Evolutionary conservation across 1,284 basidiomycete genomes (phyloP).

Genomic region (Malassezia furfur): DNA sequence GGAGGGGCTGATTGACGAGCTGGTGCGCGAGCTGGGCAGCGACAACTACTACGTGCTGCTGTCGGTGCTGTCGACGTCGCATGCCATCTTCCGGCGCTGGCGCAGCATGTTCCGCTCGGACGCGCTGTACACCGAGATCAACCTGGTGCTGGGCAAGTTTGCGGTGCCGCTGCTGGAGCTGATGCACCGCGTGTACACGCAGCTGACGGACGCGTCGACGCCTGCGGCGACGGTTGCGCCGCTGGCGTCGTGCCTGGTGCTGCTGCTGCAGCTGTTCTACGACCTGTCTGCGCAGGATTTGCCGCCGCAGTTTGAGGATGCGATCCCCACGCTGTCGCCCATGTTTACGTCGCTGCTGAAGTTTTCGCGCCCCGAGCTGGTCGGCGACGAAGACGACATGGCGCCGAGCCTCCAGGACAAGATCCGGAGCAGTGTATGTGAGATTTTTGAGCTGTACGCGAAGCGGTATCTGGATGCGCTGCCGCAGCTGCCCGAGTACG

Average conservation of each 20-base stretch:
- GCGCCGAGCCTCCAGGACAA: conserved; percentile 72
- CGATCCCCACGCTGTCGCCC: conserved; percentile 53
- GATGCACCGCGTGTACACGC: conserved; percentile 28
- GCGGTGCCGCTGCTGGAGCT: conserved; percentile 68
- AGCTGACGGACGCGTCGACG: conserved; percentile 47
- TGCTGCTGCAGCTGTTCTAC: conserved; percentile 80
- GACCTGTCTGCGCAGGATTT: conserved; percentile 92
- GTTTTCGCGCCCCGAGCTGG: conserved; percentile 34
- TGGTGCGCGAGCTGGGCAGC: conserved; percentile 60
- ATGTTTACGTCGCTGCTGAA: conserved; percentile 35
- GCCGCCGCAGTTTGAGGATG: conserved; percentile 86
- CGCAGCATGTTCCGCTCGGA: conserved; percentile 80
- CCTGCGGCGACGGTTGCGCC: conserved; percentile 45
- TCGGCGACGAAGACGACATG: conserved; percentile 60
- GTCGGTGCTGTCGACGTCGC: conserved; percentile 82
- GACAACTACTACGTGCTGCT: conserved; percentile 75
- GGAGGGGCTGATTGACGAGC: conserved; percentile 36
- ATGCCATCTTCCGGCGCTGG: conserved; percentile 91
- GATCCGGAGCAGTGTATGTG: conserved; percentile 79
- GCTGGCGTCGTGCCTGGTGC: conserved; percentile 48
- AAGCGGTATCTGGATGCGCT: conserved; percentile 85
- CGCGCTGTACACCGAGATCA: conserved; percentile 79
- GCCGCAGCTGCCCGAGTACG: conserved; percentile 67
- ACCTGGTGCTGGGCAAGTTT: conserved; percentile 76
- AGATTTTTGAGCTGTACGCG: conserved; percentile 84